Percentiles rank a stretch among this genome's conserved stretches.
These are phyloP conservation scores for Oryza officinalis DNA, from an alignment of 176 grass and related monocot genomes.

Conservation along the genomic window DNA sequence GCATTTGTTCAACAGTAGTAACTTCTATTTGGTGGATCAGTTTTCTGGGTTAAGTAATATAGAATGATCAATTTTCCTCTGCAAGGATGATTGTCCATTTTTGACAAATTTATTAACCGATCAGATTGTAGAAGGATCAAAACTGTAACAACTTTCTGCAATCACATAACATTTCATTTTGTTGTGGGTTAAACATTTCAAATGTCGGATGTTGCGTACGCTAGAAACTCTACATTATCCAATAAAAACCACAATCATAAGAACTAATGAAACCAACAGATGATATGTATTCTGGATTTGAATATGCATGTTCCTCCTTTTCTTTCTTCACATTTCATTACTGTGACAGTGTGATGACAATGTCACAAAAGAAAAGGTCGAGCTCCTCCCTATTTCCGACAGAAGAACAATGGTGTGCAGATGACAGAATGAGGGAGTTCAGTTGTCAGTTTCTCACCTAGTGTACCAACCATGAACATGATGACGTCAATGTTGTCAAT, in stretches of 20 bases:
- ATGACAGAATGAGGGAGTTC: neutral
- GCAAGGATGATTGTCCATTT: neutral
- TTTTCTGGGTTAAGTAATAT: neutral
- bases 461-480: constrained; percentile 31
- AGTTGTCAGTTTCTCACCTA: constrained; percentile 32
- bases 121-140: neutral
- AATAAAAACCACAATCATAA: neutral
- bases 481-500: constrained; percentile 23
- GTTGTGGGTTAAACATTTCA: no score
- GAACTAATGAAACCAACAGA: neutral
- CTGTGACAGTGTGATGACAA: neutral
- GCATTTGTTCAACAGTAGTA: neutral
- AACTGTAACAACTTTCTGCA: neutral
- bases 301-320: neutral
- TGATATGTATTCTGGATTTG: neutral
- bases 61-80: neutral
- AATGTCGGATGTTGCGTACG: neutral
- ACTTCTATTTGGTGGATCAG: neutral
- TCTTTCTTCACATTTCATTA: neutral
- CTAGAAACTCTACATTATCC: no score
- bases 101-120: neutral
- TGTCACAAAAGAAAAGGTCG: neutral
- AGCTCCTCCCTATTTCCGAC: neutral
- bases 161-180: neutral
- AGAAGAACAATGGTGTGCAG: neutral